phyloP scores from a whole-genome alignment of 441 rosid species.

The Erodium moschatum region DNA sequence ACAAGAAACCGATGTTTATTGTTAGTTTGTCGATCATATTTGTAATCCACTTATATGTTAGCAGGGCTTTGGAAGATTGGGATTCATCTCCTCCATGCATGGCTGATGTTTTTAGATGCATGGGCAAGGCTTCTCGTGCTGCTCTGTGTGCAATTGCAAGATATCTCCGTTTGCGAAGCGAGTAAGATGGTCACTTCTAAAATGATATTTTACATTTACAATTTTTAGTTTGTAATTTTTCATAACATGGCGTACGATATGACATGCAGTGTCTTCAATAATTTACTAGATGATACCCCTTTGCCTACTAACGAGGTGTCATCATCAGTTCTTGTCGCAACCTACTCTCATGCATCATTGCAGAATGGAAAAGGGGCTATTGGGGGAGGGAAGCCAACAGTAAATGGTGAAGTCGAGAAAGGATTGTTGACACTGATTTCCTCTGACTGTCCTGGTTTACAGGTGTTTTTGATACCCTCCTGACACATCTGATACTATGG shows the following conservation, averaged over 20 bases:
- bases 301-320: constrained; percentile 81
- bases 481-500: not conserved
- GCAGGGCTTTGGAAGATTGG: constrained; percentile 76
- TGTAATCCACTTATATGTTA: not conserved
- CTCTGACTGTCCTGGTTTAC: constrained; percentile 67
- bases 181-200: constrained; percentile 41
- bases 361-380: constrained; percentile 66
- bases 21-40: not conserved
- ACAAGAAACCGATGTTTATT: not conserved
- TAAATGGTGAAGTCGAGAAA: constrained; percentile 71
- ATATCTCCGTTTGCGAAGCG: constrained; percentile 89
- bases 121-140: constrained; percentile 93
- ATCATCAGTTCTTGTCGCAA: constrained; percentile 71
- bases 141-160: constrained; percentile 77
- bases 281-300: constrained; percentile 84
- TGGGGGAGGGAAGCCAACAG: constrained; percentile 54
- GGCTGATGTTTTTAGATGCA: constrained; percentile 76
- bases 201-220: constrained; percentile 5
- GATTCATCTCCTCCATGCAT: constrained; percentile 93
- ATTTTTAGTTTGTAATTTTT: constrained; percentile 12
- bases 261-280: constrained; percentile 69
- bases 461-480: constrained; percentile 37
- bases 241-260: not conserved
- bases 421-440: constrained; percentile 78
- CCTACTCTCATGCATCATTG: constrained; percentile 48